Evolutionary conservation across 805 yeast species (phyloP).

Genomic region (Suhomyces prunicola): DNA sequence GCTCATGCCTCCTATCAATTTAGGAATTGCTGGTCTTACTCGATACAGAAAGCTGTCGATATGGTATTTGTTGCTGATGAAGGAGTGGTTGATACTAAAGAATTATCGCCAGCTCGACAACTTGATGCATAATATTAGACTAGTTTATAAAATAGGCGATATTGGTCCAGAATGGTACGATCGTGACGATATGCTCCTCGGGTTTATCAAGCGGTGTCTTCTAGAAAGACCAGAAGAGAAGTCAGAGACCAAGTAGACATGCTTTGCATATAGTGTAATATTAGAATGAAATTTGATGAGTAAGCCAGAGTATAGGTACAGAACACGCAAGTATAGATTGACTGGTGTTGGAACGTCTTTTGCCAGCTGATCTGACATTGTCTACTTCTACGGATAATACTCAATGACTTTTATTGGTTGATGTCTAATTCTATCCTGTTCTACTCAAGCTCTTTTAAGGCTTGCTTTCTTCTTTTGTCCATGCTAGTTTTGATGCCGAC

Average conservation of each 20-base stretch:
- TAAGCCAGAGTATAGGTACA: too few relatives aligned
- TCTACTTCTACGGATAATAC: not conserved
- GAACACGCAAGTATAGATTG: not conserved
- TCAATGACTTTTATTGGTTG: not conserved
- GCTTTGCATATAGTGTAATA: not conserved
- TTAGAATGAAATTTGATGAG: too few relatives aligned
- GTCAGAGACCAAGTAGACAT: not conserved
- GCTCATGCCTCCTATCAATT: conserved; percentile 31
- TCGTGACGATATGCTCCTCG: conserved; percentile 29
- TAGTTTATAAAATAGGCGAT: conserved; percentile 18
- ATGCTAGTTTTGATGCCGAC: conserved; percentile 24
- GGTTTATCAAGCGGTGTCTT: conserved; percentile 12
- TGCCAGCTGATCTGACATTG: too few relatives aligned
- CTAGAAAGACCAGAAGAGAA: not conserved
- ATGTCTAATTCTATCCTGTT: not conserved
- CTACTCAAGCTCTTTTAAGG: conserved; percentile 39
- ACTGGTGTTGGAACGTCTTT: too few relatives aligned
- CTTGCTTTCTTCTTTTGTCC: conserved; percentile 41
- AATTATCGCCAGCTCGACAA: conserved; percentile 23
- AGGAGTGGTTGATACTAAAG: conserved; percentile 52
- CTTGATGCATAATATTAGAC: conserved; percentile 25
- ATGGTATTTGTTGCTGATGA: conserved; percentile 73
- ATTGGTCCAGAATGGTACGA: conserved; percentile 30
- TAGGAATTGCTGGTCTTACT: conserved; percentile 50
- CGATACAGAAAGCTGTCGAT: conserved; percentile 71